Conservation (phyloP, 1,284 basidiomycete genomes). For the Ceratobasidium sp. region DNA sequence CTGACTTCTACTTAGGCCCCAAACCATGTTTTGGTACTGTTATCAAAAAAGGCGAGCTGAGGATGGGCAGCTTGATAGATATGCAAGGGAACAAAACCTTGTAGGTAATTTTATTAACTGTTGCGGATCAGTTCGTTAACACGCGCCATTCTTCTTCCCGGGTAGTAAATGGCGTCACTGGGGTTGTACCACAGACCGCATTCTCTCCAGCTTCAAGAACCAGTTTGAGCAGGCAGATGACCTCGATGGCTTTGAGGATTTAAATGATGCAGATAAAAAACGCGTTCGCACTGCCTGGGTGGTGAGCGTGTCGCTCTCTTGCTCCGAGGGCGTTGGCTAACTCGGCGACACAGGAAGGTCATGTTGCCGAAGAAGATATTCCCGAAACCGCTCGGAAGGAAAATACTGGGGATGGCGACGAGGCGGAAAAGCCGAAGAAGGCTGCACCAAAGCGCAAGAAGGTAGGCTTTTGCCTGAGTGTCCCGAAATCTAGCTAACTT, state of each 20-base stretch:
- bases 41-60: constrained; percentile 79
- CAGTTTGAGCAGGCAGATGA: constrained; percentile 69
- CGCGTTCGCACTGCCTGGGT: constrained; percentile 76
- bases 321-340: background rate
- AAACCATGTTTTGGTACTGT: constrained; percentile 84
- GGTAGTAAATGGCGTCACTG: constrained; percentile 82
- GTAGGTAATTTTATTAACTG: constrained; percentile 31
- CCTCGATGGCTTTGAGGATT: constrained; percentile 63
- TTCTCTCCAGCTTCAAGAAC: constrained; percentile 80
- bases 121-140: constrained; percentile 29
- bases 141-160: background rate
- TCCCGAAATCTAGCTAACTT: background rate
- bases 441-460: constrained; percentile 50
- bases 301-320: background rate
- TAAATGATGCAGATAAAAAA: constrained; percentile 73
- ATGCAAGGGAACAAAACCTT: constrained; percentile 78
- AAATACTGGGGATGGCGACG: constrained; percentile 64
- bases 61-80: constrained; percentile 83
- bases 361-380: constrained; percentile 83
- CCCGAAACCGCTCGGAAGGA: constrained; percentile 77
- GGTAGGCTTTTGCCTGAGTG: constrained; percentile 24
- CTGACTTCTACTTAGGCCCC: constrained; percentile 65
- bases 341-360: constrained; percentile 64
- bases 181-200: constrained; percentile 80
- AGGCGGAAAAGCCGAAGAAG: constrained; percentile 63